Conservation (phyloP, 2,329 filamentous ascomycete genomes). For the Aotearoamyces nothofagi region DNA sequence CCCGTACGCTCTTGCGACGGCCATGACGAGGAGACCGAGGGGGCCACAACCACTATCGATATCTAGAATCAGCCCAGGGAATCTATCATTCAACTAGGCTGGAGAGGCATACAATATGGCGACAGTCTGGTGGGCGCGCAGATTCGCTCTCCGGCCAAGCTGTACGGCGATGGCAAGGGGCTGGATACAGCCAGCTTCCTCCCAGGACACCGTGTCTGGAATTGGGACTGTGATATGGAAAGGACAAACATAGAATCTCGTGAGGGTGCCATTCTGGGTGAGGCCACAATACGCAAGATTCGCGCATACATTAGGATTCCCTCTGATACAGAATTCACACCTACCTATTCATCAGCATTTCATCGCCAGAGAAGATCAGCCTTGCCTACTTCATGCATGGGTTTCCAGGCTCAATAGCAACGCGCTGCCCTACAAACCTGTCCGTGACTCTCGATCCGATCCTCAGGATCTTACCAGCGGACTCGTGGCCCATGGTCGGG, state of each 20-base stretch:
- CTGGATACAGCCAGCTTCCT: slow-evolving; percentile 53
- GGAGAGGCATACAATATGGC: slow-evolving; percentile 14
- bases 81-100: no score
- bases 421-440: slow-evolving; percentile 25
- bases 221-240: no score
- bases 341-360: background rate
- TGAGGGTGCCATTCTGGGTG: no score
- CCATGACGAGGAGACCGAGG: slow-evolving; percentile 15
- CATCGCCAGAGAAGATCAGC: background rate
- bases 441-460: slow-evolving; percentile 25
- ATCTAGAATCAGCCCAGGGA: background rate
- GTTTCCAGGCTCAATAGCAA: slow-evolving; percentile 30
- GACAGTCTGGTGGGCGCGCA: slow-evolving; percentile 13
- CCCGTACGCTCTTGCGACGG: slow-evolving; percentile 15
- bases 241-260: no score
- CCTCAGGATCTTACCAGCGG: slow-evolving; percentile 24
- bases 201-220: slow-evolving; percentile 31
- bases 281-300: no score
- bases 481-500: slow-evolving; percentile 29
- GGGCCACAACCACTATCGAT: slow-evolving; percentile 17
- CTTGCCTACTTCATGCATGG: slow-evolving; percentile 20
- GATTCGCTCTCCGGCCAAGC: slow-evolving; percentile 33
- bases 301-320: no score
- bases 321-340: no score
- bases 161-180: slow-evolving; percentile 48